Conservation (phyloP, 306 rosid species). For the Macrotyloma uniflorum region DNA sequence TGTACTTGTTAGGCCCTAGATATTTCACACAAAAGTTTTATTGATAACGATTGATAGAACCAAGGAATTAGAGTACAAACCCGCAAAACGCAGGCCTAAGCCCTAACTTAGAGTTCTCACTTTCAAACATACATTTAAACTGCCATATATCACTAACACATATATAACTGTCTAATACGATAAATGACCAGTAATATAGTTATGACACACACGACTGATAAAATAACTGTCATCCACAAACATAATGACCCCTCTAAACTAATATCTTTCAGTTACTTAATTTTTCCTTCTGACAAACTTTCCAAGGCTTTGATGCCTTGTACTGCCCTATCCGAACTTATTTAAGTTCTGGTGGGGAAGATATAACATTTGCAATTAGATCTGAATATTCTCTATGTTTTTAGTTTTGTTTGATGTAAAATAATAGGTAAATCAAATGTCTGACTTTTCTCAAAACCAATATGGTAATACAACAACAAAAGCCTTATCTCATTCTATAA, state of each 20-base stretch:
- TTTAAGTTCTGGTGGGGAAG: not conserved
- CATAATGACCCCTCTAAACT: not conserved
- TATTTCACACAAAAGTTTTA: too few species aligned
- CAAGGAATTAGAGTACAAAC: too few species aligned
- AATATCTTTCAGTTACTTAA: not conserved
- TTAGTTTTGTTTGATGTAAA: not conserved
- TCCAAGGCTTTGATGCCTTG: not conserved
- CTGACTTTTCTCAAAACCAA: not conserved
- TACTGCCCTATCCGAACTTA: not conserved
- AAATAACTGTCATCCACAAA: too few species aligned
- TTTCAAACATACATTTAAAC: not conserved
- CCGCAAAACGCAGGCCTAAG: too few species aligned
- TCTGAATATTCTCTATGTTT: conserved; percentile 9
- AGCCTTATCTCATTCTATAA: not conserved
- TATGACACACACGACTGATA: too few species aligned
- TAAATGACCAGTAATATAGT: not conserved
- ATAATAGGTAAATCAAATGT: not conserved
- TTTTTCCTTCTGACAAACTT: not conserved
- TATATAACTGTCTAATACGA: not conserved
- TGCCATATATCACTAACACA: not conserved
- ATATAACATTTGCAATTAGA: not conserved
- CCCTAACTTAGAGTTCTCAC: too few species aligned
- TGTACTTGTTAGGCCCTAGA: not conserved
- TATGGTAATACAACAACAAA: conserved; percentile 7
- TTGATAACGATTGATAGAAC: not conserved